Base-by-base conservation (phyloP, 352 stramenopile species). In the Pilasporangium apinafurcum region DNA sequence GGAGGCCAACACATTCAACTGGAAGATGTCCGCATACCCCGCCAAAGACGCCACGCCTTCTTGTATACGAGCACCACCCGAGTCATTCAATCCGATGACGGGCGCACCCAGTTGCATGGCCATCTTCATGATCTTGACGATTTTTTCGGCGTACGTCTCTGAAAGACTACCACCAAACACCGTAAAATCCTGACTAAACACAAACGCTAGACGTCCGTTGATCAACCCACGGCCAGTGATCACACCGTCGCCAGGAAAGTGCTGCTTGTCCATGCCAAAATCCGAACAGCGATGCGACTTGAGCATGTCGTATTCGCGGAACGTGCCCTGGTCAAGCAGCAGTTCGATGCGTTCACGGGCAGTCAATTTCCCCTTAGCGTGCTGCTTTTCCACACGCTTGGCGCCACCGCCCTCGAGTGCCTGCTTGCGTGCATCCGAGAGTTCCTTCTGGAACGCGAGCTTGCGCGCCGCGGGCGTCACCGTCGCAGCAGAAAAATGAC, bases 51-150 rank as follows among this genome's bases (percentile, higher is more conserved):
- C 95, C 0, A 98, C 92, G 45, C 96, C 96, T 68, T 99, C 96
- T 68, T 99, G 96, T 51, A 99, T 99, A 41, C 96, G 86, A 13
- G 96, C 96, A 54, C 96, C 96, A 27, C 96, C 96, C 29, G 89
- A 98, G 73, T 99, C 96, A 60, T 98, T 99, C 13, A 99, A 75
- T 14, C 96, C 96, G 55, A 99, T 98, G 2, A 99, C 87, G 10
- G 96, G 96, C 20, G 87, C 92, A 14, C 93, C 92, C n/a, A 98
- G 73, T 40, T 93, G 78, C 68, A 97, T 83, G 12, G 95, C 96
- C 71, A 97, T 97, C 50, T 99, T 93, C 96, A 99, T 99, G 63
- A 99, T 84, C 69, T 99, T 99, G 62, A 97, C 86, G 56, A 99
- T 99, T 74, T 99, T 99, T 53, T 98, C 79, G 0, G 96, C 96